Evolutionary conservation across 2,329 filamentous ascomycete species (phyloP).

Genomic region (Sodiomyces alkalinus): DNA sequence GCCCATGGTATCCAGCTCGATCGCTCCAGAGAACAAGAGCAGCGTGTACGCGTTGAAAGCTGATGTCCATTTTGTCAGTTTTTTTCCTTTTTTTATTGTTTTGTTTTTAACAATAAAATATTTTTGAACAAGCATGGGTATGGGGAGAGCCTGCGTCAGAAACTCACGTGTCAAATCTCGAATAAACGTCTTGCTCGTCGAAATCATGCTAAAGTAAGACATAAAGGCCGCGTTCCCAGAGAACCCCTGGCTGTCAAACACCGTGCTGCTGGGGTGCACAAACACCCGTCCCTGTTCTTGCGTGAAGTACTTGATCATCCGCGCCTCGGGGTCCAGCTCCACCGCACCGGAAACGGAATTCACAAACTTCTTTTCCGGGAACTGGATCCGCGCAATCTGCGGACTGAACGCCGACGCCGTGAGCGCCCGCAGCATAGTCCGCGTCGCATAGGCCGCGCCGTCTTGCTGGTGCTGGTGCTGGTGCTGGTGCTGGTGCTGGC

Average conservation of each 20-base stretch:
- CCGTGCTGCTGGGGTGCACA: conserved; percentile 74
- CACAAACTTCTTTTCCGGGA: conserved; percentile 92
- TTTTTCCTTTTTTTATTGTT: no score
- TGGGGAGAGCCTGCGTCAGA: no score
- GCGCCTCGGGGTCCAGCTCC: conserved; percentile 82
- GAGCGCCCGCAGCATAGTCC: conserved; percentile 48
- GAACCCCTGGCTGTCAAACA: conserved; percentile 74
- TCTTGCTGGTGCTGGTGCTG: no score
- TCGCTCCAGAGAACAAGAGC: conserved; percentile 73
- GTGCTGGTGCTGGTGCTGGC: conserved; percentile 11
- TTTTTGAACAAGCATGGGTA: no score
- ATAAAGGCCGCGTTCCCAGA: conserved; percentile 62
- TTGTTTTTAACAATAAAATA: no score
- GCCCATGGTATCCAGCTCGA: conserved; percentile 75
- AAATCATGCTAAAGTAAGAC: conserved; percentile 83
- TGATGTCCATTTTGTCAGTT: conserved; percentile 18
- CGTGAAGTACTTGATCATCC: conserved; percentile 84
- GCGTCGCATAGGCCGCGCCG: conserved; percentile 6
- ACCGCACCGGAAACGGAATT: conserved; percentile 77
- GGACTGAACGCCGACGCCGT: conserved; percentile 65
- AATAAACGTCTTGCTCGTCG: conserved; percentile 83
- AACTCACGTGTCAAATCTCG: conserved; percentile 69
- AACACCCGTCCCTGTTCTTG: conserved; percentile 79
- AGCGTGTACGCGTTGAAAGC: conserved; percentile 82
- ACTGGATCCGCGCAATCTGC: conserved; percentile 80